Base-by-base conservation (phyloP, 2,329 filamentous ascomycete genomes). In the Pseudogymnoascus sp. region DNA sequence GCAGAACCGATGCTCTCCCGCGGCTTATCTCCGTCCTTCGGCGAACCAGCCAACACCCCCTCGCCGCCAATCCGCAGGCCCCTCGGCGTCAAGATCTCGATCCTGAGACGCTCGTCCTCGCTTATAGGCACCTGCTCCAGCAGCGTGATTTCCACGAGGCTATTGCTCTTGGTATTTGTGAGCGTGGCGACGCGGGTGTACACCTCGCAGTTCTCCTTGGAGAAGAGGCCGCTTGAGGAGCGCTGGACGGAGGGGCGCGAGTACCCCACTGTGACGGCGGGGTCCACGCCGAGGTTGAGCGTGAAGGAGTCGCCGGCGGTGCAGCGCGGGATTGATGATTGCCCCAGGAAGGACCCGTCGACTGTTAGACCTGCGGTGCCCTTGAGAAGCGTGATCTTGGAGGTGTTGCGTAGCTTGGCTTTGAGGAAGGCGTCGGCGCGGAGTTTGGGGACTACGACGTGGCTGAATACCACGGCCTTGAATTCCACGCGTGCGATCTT, bases 291-390 rank as follows among this genome's bases (percentile, higher is more conserved):
- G 0, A 88, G 75, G 58, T 76, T 76, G 1, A 88, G 74, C 21
- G 72, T 75, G 69, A 88, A 81, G 1, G 70, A 66, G 60, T 84
- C 81, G 38, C 82, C 82, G 0, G 82, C 74, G 51, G 78, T 80
- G 69, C 83, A 85, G 31, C 80, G 79, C 1, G 84, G 82, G 35
- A 87, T 74, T 0, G 70, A 75, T 1, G 80, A 79, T 62, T 81
- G 81, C 3, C 85, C 84, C 61, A 88, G 74, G 72, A 87, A 88
- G 7, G 78, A 78, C 2, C 83, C 82, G 68, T 88, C 85, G n/a
- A 88, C 79, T 0, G 82, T 86, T 6, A 88, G 75, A 4, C 84
- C 82, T 0, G 79, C 78, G 1, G 77, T 77, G 4, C 84, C 84
- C 59, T 76, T 75, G 17, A 86, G 78, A 5, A 88, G 75, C 0